Evolutionary conservation across 2,329 filamentous ascomycete genomes (phyloP).

Genomic region (Pseudogymnoascus sp.): DNA sequence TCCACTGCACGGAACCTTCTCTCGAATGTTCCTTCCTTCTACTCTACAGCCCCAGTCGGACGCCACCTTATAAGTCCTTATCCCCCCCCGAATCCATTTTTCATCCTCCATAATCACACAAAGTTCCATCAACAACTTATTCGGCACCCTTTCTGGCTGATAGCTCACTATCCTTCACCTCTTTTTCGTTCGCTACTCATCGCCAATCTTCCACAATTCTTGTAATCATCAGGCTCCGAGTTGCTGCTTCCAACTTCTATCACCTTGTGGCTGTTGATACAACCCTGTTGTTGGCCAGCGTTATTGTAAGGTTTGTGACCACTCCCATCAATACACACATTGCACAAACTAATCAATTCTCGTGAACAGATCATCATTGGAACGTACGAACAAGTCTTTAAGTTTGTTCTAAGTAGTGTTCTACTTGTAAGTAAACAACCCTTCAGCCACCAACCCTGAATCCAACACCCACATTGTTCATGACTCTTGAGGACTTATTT

Average conservation of each 20-base stretch:
- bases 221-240: conserved; percentile 8
- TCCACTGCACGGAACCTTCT: background rate
- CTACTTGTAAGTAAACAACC: conserved; percentile 2
- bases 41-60: background rate
- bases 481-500: background rate
- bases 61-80: background rate
- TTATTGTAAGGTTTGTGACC: conserved; percentile 1
- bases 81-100: background rate
- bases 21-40: conserved; percentile 4
- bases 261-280: background rate
- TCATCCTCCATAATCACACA: conserved; percentile 4
- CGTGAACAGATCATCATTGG: background rate
- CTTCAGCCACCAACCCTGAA: background rate
- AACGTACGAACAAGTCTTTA: background rate
- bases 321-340: background rate
- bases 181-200: conserved; percentile 6
- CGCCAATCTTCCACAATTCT: conserved; percentile 3
- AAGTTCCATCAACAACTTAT: conserved; percentile 8
- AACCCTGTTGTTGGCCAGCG: background rate
- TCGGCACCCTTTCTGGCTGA: background rate
- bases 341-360: background rate
- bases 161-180: conserved; percentile 9
- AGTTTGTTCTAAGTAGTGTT: background rate
- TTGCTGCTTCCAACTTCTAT: background rate
- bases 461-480: background rate